Conservation (phyloP, 2,329 filamentous ascomycete species). For the Venturia asperata region DNA sequence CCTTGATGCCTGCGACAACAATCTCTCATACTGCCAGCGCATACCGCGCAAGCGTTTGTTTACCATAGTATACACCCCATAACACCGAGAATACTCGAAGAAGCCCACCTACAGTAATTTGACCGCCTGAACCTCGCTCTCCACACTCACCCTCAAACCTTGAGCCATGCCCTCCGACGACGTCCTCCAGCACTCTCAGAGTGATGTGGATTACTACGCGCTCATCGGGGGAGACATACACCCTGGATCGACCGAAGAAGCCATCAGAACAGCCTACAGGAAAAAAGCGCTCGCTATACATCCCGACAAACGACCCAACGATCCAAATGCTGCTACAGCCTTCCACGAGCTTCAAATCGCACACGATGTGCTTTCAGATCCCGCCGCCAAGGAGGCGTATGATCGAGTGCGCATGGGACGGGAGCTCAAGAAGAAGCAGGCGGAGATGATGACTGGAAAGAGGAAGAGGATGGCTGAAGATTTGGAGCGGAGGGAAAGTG, state of each 20-base stretch:
- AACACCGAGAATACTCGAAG: neutral
- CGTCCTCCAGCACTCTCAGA: constrained; percentile 37
- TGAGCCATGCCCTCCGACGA: constrained; percentile 34
- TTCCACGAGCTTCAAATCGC: constrained; percentile 83
- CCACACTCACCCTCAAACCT: neutral
- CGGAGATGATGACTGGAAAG: constrained; percentile 65
- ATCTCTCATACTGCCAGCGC: neutral
- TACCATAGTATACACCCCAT: neutral
- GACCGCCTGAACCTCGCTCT: neutral
- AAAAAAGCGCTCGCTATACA: constrained; percentile 85
- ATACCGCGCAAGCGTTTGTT: neutral
- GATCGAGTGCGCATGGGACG: constrained; percentile 67
- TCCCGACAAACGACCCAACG: constrained; percentile 70
- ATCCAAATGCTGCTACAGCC: constrained; percentile 54
- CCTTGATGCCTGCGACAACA: constrained; percentile 4
- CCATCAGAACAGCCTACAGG: constrained; percentile 77
- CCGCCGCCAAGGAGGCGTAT: constrained; percentile 66
- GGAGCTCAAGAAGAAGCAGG: constrained; percentile 61
- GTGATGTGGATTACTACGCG: constrained; percentile 62
- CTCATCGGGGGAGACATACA: constrained; percentile 56
- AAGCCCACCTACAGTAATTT: neutral
- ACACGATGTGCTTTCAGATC: constrained; percentile 72
- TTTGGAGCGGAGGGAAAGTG: constrained; percentile 67
- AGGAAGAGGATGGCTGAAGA: constrained; percentile 77
- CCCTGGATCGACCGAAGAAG: constrained; percentile 57